Conservation (phyloP, 164 flowering plant species). For the Santalum album region DNA sequence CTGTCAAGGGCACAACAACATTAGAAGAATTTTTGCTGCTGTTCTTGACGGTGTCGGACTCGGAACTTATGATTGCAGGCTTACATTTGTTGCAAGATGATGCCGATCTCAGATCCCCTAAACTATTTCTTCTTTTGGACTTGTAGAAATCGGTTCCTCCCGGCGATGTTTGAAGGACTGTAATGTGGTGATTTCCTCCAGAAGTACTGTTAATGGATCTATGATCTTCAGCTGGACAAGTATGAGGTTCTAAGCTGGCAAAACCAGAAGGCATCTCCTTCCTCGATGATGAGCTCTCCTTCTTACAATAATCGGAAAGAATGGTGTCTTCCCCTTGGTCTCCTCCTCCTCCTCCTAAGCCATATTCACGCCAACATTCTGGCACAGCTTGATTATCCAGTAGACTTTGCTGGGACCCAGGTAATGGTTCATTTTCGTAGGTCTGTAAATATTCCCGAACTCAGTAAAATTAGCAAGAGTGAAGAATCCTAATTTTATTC, state of each 20-base stretch:
- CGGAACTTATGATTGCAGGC: slow-evolving; percentile 47
- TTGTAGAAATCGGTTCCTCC: slow-evolving; percentile 30
- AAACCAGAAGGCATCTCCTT: slow-evolving; percentile 28
- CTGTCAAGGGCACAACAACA: slow-evolving; percentile 46
- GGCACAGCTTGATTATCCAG: slow-evolving; percentile 27
- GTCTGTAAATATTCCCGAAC: slow-evolving; percentile 39
- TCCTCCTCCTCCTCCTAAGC: slow-evolving; percentile 19
- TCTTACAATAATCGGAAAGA: slow-evolving; percentile 25
- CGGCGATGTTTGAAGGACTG: slow-evolving; percentile 41
- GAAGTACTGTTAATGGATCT: slow-evolving; percentile 39
- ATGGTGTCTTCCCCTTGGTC: slow-evolving; percentile 22
- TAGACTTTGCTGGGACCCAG: slow-evolving; percentile 43
- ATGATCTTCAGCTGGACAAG: slow-evolving; percentile 40
- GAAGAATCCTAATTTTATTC: too few relatives aligned
- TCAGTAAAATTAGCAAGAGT: slow-evolving; percentile 1
- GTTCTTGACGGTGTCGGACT: slow-evolving; percentile 23
- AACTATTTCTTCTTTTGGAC: slow-evolving; percentile 46
- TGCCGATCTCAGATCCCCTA: slow-evolving; percentile 47
- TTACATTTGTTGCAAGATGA: slow-evolving; percentile 64
- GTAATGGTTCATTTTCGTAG: slow-evolving; percentile 67
- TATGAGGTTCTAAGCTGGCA: slow-evolving; percentile 25
- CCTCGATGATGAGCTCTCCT: slow-evolving; percentile 25
- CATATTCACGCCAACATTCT: slow-evolving; percentile 48
- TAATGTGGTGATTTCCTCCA: slow-evolving; percentile 26
- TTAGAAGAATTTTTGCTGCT: slow-evolving; percentile 24